Percentiles rank a stretch among this genome's conserved stretches.
phyloP scores from a whole-genome alignment of 495 filamentous ascomycete species.

The Mytilinidion resinicola region DNA sequence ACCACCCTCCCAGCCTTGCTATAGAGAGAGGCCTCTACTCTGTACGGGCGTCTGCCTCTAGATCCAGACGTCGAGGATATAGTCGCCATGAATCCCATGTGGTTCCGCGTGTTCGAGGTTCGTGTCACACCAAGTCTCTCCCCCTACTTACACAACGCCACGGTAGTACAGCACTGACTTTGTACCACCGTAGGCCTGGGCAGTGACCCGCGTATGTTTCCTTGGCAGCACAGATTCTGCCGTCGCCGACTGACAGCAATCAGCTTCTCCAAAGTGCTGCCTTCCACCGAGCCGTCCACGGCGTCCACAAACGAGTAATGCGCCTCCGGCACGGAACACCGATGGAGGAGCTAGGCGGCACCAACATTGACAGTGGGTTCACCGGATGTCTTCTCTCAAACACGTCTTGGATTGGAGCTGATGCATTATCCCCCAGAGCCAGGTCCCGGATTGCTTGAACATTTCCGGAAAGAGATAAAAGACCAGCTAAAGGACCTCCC shows the following conservation, averaged over 20 bases:
- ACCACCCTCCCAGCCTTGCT: no score
- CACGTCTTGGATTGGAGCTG: neutral
- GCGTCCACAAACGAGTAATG: conserved; percentile 25
- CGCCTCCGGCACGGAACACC: conserved; percentile 29
- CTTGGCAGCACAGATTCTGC: neutral
- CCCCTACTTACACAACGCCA: neutral
- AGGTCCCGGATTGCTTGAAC: conserved; percentile 19
- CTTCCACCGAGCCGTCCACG: conserved; percentile 32
- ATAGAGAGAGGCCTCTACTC: no score
- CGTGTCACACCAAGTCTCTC: neutral
- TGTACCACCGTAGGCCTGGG: conserved; percentile 2
- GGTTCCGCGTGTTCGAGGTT: conserved; percentile 19
- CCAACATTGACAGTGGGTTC: conserved; percentile 27
- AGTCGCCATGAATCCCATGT: conserved; percentile 3
- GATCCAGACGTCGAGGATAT: neutral
- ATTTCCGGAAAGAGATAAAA: conserved; percentile 33
- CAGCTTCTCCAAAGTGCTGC: conserved; percentile 29
- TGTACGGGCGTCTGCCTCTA: no score
- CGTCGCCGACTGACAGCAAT: neutral
- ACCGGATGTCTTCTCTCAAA: neutral
- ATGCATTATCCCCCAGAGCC: neutral
- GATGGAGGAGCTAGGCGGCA: conserved; percentile 35
- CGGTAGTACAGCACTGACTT: neutral
- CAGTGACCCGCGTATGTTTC: conserved; percentile 7
- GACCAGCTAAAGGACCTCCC: conserved; percentile 8